Percentiles rank a stretch among this genome's conserved stretches.
Evolutionary conservation across 441 rosid genomes (phyloP).

Genomic region (Adansonia madagascariensis): DNA sequence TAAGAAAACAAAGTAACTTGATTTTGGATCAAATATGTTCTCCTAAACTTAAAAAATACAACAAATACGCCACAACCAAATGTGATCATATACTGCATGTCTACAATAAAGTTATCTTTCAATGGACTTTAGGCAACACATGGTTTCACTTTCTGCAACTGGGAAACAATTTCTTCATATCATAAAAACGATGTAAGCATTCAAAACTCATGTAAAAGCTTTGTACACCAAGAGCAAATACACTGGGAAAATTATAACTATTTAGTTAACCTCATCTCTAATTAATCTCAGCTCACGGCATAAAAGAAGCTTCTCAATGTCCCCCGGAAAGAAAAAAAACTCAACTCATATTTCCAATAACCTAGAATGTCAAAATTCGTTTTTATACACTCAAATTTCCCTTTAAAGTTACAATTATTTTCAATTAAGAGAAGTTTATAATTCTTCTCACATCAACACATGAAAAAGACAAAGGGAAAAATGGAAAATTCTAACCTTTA

Average conservation of each 20-base stretch:
- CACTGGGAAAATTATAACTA: neutral
- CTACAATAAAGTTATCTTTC: neutral
- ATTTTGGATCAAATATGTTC: neutral
- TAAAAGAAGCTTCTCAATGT: no score
- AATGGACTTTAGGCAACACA: neutral
- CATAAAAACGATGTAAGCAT: neutral
- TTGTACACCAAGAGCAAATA: neutral
- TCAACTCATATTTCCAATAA: no score
- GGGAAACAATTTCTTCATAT: neutral
- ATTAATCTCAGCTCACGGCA: neutral
- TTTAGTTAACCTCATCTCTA: neutral
- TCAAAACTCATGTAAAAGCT: neutral
- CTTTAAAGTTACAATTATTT: neutral
- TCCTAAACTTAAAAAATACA: neutral
- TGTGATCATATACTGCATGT: neutral
- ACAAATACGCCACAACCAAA: no score
- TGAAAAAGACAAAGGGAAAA: neutral
- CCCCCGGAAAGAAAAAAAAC: no score
- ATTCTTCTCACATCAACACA: neutral
- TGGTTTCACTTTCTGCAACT: neutral
- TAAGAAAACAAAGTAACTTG: neutral
- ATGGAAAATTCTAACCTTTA: no score
- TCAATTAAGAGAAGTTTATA: neutral
- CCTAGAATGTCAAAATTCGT: neutral
- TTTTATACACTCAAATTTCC: neutral